These are phyloP conservation scores for Pestalotiopsis sp. DNA, from an alignment of 2,329 filamentous ascomycete species.

Conservation along the genomic window DNA sequence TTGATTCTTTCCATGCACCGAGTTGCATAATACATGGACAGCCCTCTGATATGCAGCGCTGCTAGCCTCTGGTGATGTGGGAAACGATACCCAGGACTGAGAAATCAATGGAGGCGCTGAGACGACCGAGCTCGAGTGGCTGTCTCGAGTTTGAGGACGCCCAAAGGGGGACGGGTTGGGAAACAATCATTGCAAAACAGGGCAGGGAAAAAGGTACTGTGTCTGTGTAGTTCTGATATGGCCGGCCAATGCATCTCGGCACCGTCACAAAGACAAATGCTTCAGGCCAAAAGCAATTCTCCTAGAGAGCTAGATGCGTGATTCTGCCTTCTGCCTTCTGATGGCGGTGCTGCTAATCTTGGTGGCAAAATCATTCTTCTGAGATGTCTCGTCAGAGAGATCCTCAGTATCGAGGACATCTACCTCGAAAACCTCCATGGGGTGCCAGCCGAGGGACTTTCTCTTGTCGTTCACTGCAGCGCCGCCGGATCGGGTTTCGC, in stretches of 20 bases:
- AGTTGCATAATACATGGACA: background rate
- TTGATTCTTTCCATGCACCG: background rate
- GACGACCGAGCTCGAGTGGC: background rate
- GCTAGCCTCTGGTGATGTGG: background rate
- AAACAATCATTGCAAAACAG: background rate
- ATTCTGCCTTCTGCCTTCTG: constrained; percentile 50
- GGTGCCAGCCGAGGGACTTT: constrained; percentile 72
- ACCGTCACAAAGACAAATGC: background rate
- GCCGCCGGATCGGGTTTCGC: constrained; percentile 84
- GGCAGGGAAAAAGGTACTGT: background rate
- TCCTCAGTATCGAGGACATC: constrained; percentile 79
- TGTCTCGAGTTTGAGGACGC: background rate
- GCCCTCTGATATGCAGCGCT: background rate
- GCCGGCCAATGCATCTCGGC: background rate
- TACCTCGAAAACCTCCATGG: constrained; percentile 83
- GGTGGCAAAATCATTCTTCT: constrained; percentile 67
- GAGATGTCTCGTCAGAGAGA: constrained; percentile 44
- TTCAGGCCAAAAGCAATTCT: background rate
- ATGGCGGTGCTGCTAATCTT: constrained; percentile 96
- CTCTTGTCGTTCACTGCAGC: constrained; percentile 85
- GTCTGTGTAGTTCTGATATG: background rate
- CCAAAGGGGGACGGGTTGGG: background rate
- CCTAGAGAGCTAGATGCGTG: constrained; percentile 8
- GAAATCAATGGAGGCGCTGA: background rate
- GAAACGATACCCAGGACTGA: background rate